Percentiles rank a stretch among this genome's conserved stretches.
Evolutionary conservation across 2,329 filamentous ascomycete species (phyloP).

Genomic region (Akanthomyces dipterigenus): DNA sequence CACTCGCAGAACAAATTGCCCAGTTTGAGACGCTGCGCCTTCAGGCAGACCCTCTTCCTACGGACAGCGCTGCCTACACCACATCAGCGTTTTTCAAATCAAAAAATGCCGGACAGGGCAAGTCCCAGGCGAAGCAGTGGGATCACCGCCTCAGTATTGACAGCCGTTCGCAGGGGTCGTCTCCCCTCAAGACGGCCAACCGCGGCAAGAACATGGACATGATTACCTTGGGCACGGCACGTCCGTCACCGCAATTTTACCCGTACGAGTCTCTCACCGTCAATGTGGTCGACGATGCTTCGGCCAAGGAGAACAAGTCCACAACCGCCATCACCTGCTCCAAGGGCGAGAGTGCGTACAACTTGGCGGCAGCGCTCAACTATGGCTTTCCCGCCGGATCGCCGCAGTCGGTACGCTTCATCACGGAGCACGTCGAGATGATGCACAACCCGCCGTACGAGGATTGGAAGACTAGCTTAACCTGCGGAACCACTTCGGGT

Average conservation of each 20-base stretch:
- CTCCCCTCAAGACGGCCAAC: slow-evolving; percentile 9
- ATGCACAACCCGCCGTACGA: slow-evolving; percentile 66
- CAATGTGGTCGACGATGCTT: slow-evolving; percentile 10
- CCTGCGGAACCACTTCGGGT: slow-evolving; percentile 59
- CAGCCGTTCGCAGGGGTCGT: slow-evolving; percentile 5
- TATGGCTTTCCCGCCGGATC: slow-evolving; percentile 69
- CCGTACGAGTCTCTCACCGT: slow-evolving; percentile 6
- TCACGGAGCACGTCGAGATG: slow-evolving; percentile 71
- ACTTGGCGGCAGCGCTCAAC: slow-evolving; percentile 53
- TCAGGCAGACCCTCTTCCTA: slow-evolving; percentile 10
- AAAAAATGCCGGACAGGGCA: slow-evolving; percentile 7
- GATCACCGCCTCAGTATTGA: slow-evolving; percentile 4
- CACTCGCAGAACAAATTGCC: slow-evolving; percentile 7
- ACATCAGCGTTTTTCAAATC: slow-evolving; percentile 10
- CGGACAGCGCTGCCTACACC: slow-evolving; percentile 11
- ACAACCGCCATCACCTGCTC: slow-evolving; percentile 3
- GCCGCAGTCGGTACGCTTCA: slow-evolving; percentile 61
- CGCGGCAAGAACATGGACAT: slow-evolving; percentile 9
- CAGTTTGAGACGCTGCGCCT: slow-evolving; percentile 7
- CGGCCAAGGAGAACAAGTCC: slow-evolving; percentile 4
- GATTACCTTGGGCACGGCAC: slow-evolving; percentile 10
- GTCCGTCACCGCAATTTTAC: slow-evolving; percentile 11
- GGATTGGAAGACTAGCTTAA: slow-evolving; percentile 65
- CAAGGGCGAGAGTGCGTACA: slow-evolving; percentile 16
- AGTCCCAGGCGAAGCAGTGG: slow-evolving; percentile 1